Evolutionary conservation across 495 filamentous ascomycete genomes (phyloP).

Genomic region (Penicillium daleae): DNA sequence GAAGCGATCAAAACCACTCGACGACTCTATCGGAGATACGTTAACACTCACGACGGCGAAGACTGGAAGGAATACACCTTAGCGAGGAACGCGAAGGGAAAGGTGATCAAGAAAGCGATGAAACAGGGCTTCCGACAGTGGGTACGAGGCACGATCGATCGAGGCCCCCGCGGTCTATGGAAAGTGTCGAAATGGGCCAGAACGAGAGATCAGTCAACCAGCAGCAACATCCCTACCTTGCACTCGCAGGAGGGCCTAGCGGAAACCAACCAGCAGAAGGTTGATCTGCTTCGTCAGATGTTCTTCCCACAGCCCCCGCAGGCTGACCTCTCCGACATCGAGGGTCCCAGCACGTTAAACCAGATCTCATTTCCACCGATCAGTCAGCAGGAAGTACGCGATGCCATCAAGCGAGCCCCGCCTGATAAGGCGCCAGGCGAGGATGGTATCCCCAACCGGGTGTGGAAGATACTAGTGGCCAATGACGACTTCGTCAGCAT

Average conservation of each 20-base stretch:
- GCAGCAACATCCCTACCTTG: not conserved
- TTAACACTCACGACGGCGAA: not conserved
- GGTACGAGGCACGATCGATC: not conserved
- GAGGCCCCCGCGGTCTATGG: not conserved
- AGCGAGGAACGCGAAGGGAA: not conserved
- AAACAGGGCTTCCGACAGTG: not conserved
- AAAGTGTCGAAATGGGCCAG: not conserved
- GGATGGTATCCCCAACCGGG: not conserved
- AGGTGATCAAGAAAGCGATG: not conserved
- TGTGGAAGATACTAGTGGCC: not conserved
- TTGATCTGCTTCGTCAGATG: not conserved
- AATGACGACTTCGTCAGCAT: not conserved
- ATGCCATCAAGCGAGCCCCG: not conserved
- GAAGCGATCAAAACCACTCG: not conserved
- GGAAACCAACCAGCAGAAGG: not conserved
- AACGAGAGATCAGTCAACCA: not conserved
- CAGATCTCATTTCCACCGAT: not conserved
- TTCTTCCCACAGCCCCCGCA: not conserved
- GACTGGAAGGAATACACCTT: not conserved
- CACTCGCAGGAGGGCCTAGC: not conserved
- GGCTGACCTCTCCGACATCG: not conserved
- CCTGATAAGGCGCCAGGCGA: not conserved
- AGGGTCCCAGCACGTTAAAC: not conserved
- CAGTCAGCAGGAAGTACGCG: not conserved
- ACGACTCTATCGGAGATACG: not conserved